phyloP scores from a whole-genome alignment of 768 basidiomycete genomes.

The Panaeolus cyanescens region DNA sequence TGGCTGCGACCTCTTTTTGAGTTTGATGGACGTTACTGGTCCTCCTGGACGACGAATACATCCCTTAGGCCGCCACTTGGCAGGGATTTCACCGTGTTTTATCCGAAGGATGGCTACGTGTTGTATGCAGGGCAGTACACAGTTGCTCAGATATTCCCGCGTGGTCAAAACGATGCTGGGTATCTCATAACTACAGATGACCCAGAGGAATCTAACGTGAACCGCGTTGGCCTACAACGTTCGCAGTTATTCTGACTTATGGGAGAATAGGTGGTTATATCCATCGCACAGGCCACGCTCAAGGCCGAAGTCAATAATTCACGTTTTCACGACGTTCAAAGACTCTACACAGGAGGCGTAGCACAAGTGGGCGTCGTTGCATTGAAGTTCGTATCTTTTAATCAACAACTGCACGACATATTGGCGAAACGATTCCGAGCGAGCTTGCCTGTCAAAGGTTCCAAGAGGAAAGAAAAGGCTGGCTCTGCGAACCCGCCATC shows the following conservation, averaged over 20 bases:
- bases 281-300: neutral
- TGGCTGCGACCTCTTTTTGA: neutral
- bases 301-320: neutral
- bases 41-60: neutral
- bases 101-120: neutral
- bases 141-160: neutral
- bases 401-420: neutral
- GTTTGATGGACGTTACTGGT: conserved; percentile 1
- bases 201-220: neutral
- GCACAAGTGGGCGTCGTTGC: neutral
- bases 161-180: neutral
- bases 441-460: neutral
- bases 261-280: neutral
- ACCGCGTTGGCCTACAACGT: neutral
- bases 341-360: neutral
- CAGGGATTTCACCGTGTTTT: neutral
- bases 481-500: neutral
- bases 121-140: neutral
- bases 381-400: neutral
- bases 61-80: neutral
- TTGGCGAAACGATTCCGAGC: neutral
- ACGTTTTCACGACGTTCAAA: neutral
- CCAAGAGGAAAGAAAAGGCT: neutral
- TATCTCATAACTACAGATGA: neutral
- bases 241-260: too few relatives aligned